A percentile compares a stretch with the other conserved stretches of the same genome.
phyloP scores from a whole-genome alignment of 2,329 filamentous ascomycete species.

The Paecilomyces formosus region DNA sequence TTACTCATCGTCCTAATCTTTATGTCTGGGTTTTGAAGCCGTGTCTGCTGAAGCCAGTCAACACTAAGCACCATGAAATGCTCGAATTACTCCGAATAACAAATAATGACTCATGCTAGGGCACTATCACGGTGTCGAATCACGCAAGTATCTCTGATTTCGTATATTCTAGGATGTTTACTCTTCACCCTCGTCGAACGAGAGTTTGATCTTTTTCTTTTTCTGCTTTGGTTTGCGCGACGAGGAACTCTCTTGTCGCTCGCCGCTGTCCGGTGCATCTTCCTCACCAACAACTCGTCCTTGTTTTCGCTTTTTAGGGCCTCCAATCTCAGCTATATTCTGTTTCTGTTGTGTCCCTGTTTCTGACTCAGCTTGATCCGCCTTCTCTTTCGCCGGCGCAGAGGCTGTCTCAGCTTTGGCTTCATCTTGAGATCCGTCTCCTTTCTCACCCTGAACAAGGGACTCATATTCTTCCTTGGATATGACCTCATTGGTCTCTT shows the following conservation, averaged over 20 bases:
- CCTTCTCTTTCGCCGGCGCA: background rate
- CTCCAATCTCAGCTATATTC: slow-evolving; percentile 33
- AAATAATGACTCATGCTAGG: background rate
- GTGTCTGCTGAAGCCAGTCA: background rate
- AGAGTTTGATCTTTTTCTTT: slow-evolving; percentile 40
- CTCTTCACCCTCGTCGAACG: slow-evolving; percentile 32
- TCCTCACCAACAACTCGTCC: slow-evolving; percentile 33
- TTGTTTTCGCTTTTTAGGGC: slow-evolving; percentile 34
- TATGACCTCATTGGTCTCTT: slow-evolving; percentile 36
- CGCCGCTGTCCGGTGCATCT: slow-evolving; percentile 13
- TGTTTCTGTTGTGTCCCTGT: slow-evolving; percentile 18
- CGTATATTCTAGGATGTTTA: background rate
- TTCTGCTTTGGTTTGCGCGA: slow-evolving; percentile 30
- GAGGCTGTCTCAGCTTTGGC: slow-evolving; percentile 8
- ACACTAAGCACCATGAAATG: background rate
- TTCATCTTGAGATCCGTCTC: slow-evolving; percentile 7
- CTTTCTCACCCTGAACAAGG: slow-evolving; percentile 22
- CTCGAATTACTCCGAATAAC: background rate
- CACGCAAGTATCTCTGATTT: background rate
- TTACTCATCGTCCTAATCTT: background rate
- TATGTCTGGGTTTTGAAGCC: background rate
- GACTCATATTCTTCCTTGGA: slow-evolving; percentile 37
- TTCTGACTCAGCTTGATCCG: slow-evolving; percentile 1
- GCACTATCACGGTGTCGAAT: background rate
- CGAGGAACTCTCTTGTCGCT: slow-evolving; percentile 14